Base-by-base conservation (phyloP, 768 basidiomycete species). In the Antrodiella citrinella region DNA sequence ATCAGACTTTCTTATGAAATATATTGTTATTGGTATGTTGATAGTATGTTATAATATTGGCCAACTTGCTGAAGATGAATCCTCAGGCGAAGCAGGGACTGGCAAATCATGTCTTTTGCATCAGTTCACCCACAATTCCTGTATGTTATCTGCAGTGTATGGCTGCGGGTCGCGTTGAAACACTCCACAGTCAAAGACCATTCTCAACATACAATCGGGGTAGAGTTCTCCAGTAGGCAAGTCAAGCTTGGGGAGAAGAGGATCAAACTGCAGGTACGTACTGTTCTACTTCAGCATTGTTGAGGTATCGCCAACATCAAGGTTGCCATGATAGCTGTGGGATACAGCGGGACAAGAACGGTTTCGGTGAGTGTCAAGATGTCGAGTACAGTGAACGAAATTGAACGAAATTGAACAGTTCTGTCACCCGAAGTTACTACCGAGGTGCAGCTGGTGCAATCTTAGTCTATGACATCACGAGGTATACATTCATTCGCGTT, bases 101-200 rank as follows among this genome's bases (percentile, higher is more conserved):
- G 96, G 96, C 35, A 99, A 99, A 77, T 94, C 93, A 19, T 98
- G 96, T 67, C 72, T 98, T 48, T 73, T 99, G 46, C 91, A 97
- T 67, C 92, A 96, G 56, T 98, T 97, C 67, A 91, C 92, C 53
- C 91, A 95, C 69, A 94, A 95, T 66, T 78, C 85, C 52, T 97
- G 95, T 96, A 59, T 57, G 91, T 77, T 20, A 46, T 47, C n/a
- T 25, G 22, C n/a, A n/a, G n/a, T n/a, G n/a, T n/a, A n/a, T n/a
- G n/a, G n/a, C 40, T 35, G 40, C 13, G 10, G 11, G 23, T 35
- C n/a, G 39, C 35, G 9, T 21, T n/a, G n/a, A n/a, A n/a, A n/a
- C n/a, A n/a, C 48, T 46, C 5, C 47, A n/a, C 60, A 96, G 93
- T 94, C 77, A 95, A 93, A 70, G 86, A 91, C 57, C 87, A 95